phyloP scores from a whole-genome alignment of 176 grass and related monocot genomes.

The Aegilops longissima region DNA sequence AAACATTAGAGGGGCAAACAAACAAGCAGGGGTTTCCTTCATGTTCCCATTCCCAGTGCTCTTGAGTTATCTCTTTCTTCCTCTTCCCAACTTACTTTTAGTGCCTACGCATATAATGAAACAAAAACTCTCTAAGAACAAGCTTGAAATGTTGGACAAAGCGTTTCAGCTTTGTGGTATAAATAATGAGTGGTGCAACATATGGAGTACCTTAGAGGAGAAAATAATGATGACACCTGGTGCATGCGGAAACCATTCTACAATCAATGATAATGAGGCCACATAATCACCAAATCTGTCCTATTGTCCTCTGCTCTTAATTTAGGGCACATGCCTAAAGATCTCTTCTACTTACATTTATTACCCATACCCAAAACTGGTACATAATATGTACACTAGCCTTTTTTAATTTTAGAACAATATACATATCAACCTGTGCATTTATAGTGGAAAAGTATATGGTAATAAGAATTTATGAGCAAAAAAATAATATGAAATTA shows the following conservation, averaged over 20 bases:
- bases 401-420: no score
- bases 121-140: background rate
- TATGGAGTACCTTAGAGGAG: background rate
- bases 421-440: no score
- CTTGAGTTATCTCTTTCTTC: background rate
- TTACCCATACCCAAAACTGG: background rate
- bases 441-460: no score
- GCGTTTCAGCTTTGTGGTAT: background rate
- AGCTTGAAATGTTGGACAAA: background rate
- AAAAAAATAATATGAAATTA: no score
- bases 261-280: background rate
- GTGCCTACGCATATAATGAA: background rate
- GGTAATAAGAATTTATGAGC: no score
- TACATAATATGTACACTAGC: no score
- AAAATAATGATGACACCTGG: background rate
- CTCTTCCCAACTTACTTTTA: conserved; percentile 18
- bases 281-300: background rate
- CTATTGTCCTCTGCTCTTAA: background rate
- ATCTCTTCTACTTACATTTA: background rate
- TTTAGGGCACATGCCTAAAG: background rate
- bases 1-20: background rate
- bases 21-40: conserved; percentile 15
- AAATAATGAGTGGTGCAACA: background rate
- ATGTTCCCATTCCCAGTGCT: conserved; percentile 43
- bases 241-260: background rate